Base-by-base conservation (phyloP, 257 asterid species). In the Solanum acaule region DNA sequence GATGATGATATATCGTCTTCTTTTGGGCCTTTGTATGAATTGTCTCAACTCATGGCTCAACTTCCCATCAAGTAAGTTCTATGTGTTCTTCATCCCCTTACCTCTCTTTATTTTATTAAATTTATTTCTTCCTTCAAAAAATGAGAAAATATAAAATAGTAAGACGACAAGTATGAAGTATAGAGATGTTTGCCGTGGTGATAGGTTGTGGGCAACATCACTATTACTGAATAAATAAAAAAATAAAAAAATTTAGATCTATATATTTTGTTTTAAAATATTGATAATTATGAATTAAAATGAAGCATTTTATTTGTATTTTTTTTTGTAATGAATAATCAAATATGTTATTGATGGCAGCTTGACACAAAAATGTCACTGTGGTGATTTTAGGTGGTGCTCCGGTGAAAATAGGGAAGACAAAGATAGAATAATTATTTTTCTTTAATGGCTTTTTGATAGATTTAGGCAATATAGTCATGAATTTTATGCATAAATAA, bases 31-130 rank as follows among this genome's bases (percentile, higher is more conserved):
- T 90, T 91, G 52, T 92, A 20, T 79, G 92, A 92, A 25, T 84
- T 93, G 63, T 88, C 95, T 15, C 91, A 92, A 35, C 93, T 94
- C 37, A 92, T 92, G 97, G 87, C 90, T 73, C 93, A 94, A 37
- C 93, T 93, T 27, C 96, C 97, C 9, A 92, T 93, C 92, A 94
- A 93, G 95, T 94, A 92, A 92, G 18, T 67, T 67, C 34, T 25
- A 16, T 52, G 63, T 52, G 63, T 52, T 16, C 63, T 52, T 52
- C 63, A 7, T 52, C 23, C 63, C 61, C 23, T 52, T 6, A 52
- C 63, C 23, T 52, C 63, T 49, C 22, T 49, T 49, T 14, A 49
- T 49, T 49, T 49, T 52, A 52, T 52, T 52, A 52, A 52, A 52
- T 52, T 52, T 2, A 52, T 52, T 52, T 52, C 63, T 52, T 52